A percentile compares a stretch with the other conserved stretches of the same genome.
These are phyloP conservation scores for Tolypocladium sp. DNA, from an alignment of 2,329 filamentous ascomycete species.

Conservation along the genomic window DNA sequence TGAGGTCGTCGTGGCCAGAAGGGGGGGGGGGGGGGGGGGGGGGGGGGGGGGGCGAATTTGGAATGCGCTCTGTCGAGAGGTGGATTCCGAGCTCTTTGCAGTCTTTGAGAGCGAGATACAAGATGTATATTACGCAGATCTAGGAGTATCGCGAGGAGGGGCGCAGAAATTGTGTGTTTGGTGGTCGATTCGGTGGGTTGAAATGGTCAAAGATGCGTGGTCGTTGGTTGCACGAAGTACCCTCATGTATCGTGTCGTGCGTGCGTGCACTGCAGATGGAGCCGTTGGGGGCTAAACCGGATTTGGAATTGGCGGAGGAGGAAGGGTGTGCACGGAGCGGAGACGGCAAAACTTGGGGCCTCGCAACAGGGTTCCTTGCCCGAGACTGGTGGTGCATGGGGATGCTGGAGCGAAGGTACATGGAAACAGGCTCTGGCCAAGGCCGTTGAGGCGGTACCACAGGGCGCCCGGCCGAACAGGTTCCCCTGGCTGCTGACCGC, in stretches of 20 bases:
- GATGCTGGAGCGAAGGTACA: background rate
- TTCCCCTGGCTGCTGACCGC: background rate
- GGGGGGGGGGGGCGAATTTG: background rate
- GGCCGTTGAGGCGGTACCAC: background rate
- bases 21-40: too few species aligned
- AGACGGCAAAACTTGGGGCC: background rate
- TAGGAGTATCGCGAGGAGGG: background rate
- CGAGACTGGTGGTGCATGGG: background rate
- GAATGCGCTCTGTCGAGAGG: background rate
- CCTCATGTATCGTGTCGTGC: background rate
- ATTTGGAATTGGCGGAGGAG: background rate
- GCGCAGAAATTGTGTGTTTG: background rate
- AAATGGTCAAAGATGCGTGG: background rate
- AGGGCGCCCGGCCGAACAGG: background rate
- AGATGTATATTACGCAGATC: background rate
- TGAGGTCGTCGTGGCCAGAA: background rate
- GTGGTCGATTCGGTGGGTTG: background rate
- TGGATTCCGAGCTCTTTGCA: background rate
- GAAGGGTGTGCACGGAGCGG: background rate
- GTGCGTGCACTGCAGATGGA: background rate
- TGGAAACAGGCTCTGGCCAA: background rate
- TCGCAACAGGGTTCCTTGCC: background rate
- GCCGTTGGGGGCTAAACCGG: background rate
- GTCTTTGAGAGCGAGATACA: background rate
- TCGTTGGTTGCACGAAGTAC: background rate